Percentiles rank a stretch among this genome's conserved stretches.
Conservation (phyloP, 2,329 filamentous ascomycete species). For the Aspergillus calidoustus region DNA sequence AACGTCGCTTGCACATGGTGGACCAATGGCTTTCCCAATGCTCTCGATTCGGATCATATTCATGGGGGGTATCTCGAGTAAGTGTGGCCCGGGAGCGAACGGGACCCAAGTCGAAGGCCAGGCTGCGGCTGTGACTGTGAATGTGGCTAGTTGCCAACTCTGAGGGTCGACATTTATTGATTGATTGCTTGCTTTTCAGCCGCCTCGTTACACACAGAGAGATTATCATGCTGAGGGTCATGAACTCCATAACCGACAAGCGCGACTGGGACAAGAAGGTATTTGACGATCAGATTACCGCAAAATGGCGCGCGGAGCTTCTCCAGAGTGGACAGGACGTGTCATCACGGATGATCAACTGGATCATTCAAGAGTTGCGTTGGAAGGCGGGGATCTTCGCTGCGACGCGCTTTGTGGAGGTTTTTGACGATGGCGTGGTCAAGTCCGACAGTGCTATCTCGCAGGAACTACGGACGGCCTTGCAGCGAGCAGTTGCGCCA, state of each 20-base stretch:
- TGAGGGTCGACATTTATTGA: too few relatives aligned
- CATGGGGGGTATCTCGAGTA: not conserved
- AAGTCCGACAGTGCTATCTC: constrained; percentile 59
- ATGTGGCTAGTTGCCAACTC: too few relatives aligned
- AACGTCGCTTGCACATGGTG: too few relatives aligned
- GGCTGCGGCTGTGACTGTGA: too few relatives aligned
- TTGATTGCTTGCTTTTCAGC: too few relatives aligned
- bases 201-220: not conserved
- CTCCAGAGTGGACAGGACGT: not conserved
- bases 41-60: not conserved
- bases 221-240: not conserved
- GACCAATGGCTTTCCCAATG: not conserved
- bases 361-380: not conserved
- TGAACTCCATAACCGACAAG: not conserved
- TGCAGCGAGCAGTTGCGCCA: constrained; percentile 52
- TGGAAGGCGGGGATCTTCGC: not conserved
- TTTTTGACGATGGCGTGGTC: constrained; percentile 52
- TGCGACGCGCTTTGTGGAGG: not conserved
- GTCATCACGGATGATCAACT: not conserved
- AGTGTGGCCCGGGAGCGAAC: not conserved
- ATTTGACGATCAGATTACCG: not conserved
- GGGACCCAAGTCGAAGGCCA: too few relatives aligned
- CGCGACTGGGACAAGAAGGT: not conserved
- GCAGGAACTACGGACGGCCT: constrained; percentile 42
- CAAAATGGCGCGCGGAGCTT: not conserved